Base-by-base conservation (phyloP, 805 yeast species). In the Metschnikowia lachancei region DNA sequence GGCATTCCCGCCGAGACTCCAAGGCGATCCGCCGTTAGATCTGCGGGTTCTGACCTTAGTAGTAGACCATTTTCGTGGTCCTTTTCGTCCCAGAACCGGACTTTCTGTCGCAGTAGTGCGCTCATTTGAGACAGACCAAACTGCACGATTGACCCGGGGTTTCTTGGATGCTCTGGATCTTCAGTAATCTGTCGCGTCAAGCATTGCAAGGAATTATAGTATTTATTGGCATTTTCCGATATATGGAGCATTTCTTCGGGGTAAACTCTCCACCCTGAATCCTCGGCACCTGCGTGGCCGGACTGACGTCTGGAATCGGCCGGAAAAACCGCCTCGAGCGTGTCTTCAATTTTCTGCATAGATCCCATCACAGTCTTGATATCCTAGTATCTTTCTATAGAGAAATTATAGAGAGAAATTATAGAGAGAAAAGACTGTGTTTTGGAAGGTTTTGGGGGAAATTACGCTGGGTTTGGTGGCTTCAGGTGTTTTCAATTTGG, bases 221-320 rank as follows among this genome's bases (percentile, higher is more conserved):
- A 64, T 47, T 58, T 60, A 50, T 64, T 66, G 9, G 63, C 70
- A 12, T 62, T 54, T 12, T 37, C 44, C 1, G 69, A 45, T 26
- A 54, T 49, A 43, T 72, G 73, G 3, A 72, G 63, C 3, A 72
- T 50, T 24, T 43, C 48, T 40, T 71, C 76, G 8, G 74, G 69
- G 50, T 70, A 64, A n/a, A 44, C 39, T 1, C 44, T 39, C 22
- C 26, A 31, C 11, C 29, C 31, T 11, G 31, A 18, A 18, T 16
- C 39, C 9, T 11, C 20, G n/a, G 22, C 13, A 12, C 17, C 12
- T 28, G 28, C 26, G 28, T 30, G 28, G 28, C 28, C 28, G 8
- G 28, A 10, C 28, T 12, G 28, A 26, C 28, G 8, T 12, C 28
- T 12, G 28, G 28, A 26, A 3, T 26, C 12, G 28, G 12, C 28